Percentiles rank a stretch among this genome's conserved stretches.
Evolutionary conservation across 129 eudicot genomes (phyloP).

Genomic region (Heracleum sosnowskyi): DNA sequence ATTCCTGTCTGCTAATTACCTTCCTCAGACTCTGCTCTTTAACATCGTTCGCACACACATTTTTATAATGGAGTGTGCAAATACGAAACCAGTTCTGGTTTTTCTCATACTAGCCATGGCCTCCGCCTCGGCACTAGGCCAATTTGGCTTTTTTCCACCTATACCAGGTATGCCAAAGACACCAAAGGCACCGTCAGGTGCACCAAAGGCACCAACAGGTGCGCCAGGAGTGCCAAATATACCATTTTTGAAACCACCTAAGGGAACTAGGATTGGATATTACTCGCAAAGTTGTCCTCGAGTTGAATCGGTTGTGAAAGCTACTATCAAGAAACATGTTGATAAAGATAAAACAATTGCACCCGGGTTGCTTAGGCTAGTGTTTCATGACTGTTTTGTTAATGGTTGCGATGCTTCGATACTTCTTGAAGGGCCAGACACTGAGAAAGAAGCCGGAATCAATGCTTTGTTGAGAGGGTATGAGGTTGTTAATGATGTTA

Average conservation of each 20-base stretch:
- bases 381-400: constrained; percentile 75
- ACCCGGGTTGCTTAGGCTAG: constrained; percentile 59
- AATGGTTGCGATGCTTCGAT: constrained; percentile 84
- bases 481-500: constrained; percentile 68
- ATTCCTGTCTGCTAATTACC: no score
- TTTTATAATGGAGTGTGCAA: neutral
- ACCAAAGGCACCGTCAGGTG: neutral
- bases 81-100: constrained; percentile 3
- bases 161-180: neutral
- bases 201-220: neutral
- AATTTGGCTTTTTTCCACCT: neutral
- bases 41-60: neutral
- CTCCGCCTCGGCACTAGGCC: constrained; percentile 28
- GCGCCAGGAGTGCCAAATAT: neutral
- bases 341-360: constrained; percentile 37
- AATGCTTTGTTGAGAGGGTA: constrained; percentile 56
- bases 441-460: constrained; percentile 55
- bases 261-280: constrained; percentile 52
- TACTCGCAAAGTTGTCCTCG: constrained; percentile 45
- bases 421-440: constrained; percentile 38
- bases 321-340: constrained; percentile 35
- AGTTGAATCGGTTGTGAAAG: constrained; percentile 47
- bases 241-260: neutral
- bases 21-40: no score
- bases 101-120: constrained; percentile 20